Conservation (phyloP, 1,284 basidiomycete species). For the Mycena sp. region DNA sequence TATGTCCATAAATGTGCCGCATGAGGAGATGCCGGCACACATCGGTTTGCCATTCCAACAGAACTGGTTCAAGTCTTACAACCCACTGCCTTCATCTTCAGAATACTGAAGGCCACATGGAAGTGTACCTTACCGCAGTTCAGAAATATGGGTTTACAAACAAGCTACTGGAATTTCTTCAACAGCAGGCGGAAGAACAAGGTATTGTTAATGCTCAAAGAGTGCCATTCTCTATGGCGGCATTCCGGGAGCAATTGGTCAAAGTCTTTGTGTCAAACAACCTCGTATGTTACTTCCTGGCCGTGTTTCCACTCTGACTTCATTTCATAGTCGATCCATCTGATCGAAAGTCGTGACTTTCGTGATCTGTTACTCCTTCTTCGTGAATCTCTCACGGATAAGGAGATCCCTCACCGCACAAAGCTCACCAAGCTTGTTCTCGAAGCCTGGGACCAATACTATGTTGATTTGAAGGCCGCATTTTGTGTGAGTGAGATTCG, state of each 20-base stretch:
- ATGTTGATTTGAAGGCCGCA: slow-evolving; percentile 20
- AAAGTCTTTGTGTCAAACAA: slow-evolving; percentile 28
- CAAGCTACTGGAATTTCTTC: background rate
- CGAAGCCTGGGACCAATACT: slow-evolving; percentile 23
- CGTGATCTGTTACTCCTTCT: slow-evolving; percentile 26
- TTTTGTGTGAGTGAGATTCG: slow-evolving; percentile 19
- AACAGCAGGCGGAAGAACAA: background rate
- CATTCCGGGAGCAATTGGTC: slow-evolving; percentile 10
- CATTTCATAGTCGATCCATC: slow-evolving; percentile 26
- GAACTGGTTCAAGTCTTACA: slow-evolving; percentile 3
- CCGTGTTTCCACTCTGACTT: slow-evolving; percentile 8
- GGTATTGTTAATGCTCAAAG: slow-evolving; percentile 5
- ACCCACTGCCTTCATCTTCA: slow-evolving; percentile 8
- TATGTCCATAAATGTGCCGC: no score
- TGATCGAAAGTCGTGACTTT: slow-evolving; percentile 31
- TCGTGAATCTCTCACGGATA: slow-evolving; percentile 20
- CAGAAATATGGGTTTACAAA: background rate
- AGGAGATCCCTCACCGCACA: slow-evolving; percentile 30
- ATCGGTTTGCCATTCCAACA: no score
- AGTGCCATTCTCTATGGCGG: slow-evolving; percentile 9
- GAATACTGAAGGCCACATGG: slow-evolving; percentile 12
- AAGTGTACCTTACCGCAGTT: slow-evolving; percentile 1
- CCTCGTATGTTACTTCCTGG: slow-evolving; percentile 22
- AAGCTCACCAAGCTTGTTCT: slow-evolving; percentile 24
- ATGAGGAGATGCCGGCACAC: no score